Conservation (phyloP, 148 eudicot species). For the Cornus florida region DNA sequence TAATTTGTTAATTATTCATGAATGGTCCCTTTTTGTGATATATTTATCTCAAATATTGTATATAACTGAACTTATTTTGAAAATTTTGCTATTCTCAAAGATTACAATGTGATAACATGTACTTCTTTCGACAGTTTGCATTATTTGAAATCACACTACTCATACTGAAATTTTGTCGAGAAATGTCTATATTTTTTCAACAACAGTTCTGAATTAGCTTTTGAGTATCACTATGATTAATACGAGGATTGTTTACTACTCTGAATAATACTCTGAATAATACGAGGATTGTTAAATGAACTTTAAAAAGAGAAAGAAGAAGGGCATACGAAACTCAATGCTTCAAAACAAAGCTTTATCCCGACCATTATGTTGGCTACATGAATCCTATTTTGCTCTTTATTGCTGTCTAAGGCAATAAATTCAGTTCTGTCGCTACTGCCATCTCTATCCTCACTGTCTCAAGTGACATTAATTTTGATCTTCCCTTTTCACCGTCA, state of each 20-base stretch:
- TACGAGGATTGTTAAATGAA: not conserved
- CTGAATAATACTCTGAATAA: not conserved
- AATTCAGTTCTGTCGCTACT: not conserved
- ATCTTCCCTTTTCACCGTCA: not conserved
- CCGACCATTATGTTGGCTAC: not conserved
- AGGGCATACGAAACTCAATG: not conserved
- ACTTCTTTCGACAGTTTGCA: not conserved
- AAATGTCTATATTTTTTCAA: not conserved
- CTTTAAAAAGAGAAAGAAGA: not conserved
- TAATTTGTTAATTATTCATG: not conserved
- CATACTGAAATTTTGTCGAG: no score
- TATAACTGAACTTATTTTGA: not conserved
- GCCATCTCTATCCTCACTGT: not conserved
- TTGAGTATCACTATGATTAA: not conserved
- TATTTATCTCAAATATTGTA: not conserved
- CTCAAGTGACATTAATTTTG: not conserved
- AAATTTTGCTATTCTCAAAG: not conserved
- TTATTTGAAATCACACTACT: not conserved
- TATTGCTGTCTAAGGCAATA: not conserved
- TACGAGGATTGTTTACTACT: not conserved
- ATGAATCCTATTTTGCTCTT: not conserved
- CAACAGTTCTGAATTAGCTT: not conserved
- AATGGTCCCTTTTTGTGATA: not conserved
- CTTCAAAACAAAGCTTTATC: not conserved
- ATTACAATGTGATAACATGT: not conserved